These are phyloP conservation scores for Amesomyces nigricolor DNA, from an alignment of 2,329 filamentous ascomycete species.

Conservation along the genomic window DNA sequence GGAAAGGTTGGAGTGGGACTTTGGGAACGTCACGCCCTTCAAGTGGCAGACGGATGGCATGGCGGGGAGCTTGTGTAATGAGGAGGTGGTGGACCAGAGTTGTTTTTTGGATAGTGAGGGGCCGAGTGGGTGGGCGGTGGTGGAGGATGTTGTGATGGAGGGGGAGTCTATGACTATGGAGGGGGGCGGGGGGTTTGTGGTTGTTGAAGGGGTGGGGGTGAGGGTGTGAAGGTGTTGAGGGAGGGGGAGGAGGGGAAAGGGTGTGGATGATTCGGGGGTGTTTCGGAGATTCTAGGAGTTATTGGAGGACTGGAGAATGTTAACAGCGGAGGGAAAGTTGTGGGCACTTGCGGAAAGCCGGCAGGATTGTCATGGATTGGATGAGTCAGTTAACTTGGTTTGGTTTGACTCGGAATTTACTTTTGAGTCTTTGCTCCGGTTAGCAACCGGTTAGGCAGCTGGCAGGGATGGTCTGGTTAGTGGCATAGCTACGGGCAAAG, in stretches of 20 bases:
- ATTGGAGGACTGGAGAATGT: too few species aligned
- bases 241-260: neutral
- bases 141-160: slow-evolving; percentile 15
- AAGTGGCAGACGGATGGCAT: slow-evolving; percentile 18
- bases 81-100: neutral
- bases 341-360: too few species aligned
- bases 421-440: too few species aligned
- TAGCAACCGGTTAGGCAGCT: too few species aligned
- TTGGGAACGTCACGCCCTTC: slow-evolving; percentile 13
- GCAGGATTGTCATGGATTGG: too few species aligned
- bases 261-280: neutral
- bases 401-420: too few species aligned
- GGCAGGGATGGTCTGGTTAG: too few species aligned
- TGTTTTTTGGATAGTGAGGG: slow-evolving; percentile 23
- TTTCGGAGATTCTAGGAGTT: too few species aligned
- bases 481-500: too few species aligned
- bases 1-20: slow-evolving; percentile 15
- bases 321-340: too few species aligned
- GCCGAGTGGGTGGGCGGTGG: slow-evolving; percentile 22
- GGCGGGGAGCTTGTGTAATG: slow-evolving; percentile 1
- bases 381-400: too few species aligned
- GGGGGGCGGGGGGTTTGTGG: neutral
- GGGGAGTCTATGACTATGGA: neutral
- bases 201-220: neutral
- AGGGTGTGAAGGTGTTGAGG: neutral